A percentile compares a stretch with the other conserved stretches of the same genome.
Conservation (phyloP, 768 basidiomycete species). For the Agaricus blazei region DNA sequence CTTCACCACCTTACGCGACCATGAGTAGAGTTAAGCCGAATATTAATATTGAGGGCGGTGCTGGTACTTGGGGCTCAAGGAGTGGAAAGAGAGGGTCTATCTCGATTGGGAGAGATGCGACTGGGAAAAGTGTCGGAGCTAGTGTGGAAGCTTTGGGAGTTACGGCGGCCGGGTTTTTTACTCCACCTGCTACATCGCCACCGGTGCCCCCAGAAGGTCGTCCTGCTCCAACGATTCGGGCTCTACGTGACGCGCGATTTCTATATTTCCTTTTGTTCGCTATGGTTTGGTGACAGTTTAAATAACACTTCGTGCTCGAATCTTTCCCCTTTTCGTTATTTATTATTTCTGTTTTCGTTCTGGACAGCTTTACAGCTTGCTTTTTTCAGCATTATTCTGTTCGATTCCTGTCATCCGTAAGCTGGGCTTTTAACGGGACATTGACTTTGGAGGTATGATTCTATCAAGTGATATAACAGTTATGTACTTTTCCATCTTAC, state of each 20-base stretch:
- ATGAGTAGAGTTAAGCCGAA: constrained; percentile 49
- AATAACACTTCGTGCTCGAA: no score
- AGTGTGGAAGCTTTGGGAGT: constrained; percentile 74
- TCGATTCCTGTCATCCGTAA: background rate
- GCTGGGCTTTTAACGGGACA: background rate
- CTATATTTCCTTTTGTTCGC: no score
- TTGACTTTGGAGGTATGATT: background rate
- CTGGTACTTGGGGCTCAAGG: constrained; percentile 11
- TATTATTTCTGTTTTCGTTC: no score
- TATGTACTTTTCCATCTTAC: background rate
- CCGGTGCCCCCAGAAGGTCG: constrained; percentile 14
- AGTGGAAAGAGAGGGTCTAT: constrained; percentile 12
- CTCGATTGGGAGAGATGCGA: constrained; percentile 57
- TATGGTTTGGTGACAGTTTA: no score
- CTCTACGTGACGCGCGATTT: background rate
- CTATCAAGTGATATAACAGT: background rate
- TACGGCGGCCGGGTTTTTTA: constrained; percentile 76
- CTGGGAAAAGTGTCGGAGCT: constrained; percentile 59
- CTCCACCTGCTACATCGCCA: constrained; percentile 40
- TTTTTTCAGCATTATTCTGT: no score
- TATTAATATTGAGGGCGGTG: constrained; percentile 58
- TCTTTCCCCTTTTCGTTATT: no score
- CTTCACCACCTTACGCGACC: constrained; percentile 18
- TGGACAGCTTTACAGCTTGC: no score
- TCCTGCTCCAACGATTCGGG: background rate